phyloP scores from a whole-genome alignment of 179 eudicot genomes.

The Silene coronaria region DNA sequence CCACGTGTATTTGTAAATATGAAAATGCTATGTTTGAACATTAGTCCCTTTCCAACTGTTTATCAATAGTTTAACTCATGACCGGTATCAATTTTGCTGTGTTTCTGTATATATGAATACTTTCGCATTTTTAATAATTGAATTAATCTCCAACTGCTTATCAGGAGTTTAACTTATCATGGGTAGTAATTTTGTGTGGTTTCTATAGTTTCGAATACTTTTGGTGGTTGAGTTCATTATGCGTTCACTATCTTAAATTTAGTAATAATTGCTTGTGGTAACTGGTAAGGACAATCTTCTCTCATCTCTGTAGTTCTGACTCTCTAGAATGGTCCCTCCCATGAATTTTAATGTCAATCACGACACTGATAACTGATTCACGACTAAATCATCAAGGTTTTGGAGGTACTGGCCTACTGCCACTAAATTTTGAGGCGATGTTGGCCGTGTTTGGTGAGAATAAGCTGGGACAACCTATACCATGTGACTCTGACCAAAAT shows the following conservation, averaged over 20 bases:
- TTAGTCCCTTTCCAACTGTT: not conserved
- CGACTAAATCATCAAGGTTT: too few relatives aligned
- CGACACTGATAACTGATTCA: too few relatives aligned
- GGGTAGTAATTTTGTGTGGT: not conserved
- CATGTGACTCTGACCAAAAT: too few relatives aligned
- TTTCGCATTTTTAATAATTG: not conserved
- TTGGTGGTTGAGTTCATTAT: not conserved
- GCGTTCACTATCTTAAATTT: not conserved
- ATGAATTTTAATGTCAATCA: not conserved
- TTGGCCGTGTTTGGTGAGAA: not conserved
- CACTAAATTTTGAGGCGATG: not conserved
- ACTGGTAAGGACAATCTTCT: not conserved
- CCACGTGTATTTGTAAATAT: not conserved
- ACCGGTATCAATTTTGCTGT: not conserved
- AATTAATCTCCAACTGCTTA: not conserved
- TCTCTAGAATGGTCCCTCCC: not conserved
- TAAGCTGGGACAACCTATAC: too few relatives aligned
- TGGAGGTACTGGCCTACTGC: too few relatives aligned
- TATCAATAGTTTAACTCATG: not conserved
- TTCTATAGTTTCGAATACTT: not conserved
- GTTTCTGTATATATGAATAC: not conserved
- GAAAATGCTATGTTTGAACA: conserved; percentile 1
- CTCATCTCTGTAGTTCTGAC: not conserved
- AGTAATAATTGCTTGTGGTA: too few relatives aligned
- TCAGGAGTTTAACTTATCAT: not conserved